Conservation (phyloP, 805 yeast species). For the Starmerella apis region DNA sequence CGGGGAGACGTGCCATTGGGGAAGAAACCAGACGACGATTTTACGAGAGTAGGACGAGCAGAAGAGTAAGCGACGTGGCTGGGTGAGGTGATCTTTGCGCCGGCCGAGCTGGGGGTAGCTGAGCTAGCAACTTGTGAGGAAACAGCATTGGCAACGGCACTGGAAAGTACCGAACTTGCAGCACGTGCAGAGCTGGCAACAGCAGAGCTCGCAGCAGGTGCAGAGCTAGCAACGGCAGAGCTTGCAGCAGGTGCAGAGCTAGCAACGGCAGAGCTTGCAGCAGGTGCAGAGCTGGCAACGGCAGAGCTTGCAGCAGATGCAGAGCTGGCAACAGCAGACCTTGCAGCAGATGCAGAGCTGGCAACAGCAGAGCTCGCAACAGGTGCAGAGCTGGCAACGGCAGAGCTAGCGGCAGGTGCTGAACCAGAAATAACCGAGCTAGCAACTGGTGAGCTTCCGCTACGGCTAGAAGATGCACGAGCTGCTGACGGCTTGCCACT, state of each 20-base stretch:
- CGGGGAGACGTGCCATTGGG: slow-evolving; percentile 5
- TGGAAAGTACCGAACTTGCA: neutral
- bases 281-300: slow-evolving; percentile 5
- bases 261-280: slow-evolving; percentile 1
- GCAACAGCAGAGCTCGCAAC: slow-evolving; percentile 1
- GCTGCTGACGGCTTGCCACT: slow-evolving; percentile 2
- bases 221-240: neutral
- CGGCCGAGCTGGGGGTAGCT: neutral
- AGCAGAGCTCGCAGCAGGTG: neutral
- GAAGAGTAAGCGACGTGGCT: neutral
- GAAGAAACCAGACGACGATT: neutral
- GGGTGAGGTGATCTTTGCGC: slow-evolving; percentile 7
- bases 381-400: neutral
- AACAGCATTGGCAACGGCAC: neutral
- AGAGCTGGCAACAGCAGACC: slow-evolving; percentile 3
- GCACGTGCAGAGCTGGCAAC: slow-evolving; percentile 1
- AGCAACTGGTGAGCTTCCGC: neutral
- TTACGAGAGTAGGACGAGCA: slow-evolving; percentile 2
- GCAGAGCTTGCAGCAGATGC: neutral
- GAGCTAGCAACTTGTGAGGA: neutral
- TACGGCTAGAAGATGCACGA: neutral
- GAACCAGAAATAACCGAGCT: slow-evolving; percentile 1
- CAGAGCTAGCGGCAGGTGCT: slow-evolving; percentile 2
- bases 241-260: slow-evolving; percentile 1
- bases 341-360: neutral